phyloP scores from a whole-genome alignment of 305 asterid species.

The Euphrasia arctica region DNA sequence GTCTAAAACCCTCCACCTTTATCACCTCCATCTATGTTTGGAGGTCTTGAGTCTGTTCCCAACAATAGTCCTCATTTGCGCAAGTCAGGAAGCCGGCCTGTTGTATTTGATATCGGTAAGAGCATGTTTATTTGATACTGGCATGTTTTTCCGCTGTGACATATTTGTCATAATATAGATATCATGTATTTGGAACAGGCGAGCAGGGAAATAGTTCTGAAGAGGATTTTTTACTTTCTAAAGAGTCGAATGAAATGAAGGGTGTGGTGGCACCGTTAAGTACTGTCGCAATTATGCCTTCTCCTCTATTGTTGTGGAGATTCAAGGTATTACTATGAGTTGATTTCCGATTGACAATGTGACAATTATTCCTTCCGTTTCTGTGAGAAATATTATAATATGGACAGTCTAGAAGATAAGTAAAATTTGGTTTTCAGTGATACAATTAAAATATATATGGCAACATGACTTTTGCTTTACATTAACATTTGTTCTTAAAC shows the following conservation, averaged over 20 bases:
- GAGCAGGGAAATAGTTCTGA: conserved; percentile 53
- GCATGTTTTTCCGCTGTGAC: neutral
- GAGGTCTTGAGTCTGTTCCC: conserved; percentile 70
- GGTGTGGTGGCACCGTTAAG: conserved; percentile 55
- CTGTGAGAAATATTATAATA: conserved; percentile 6
- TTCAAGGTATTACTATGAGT: conserved; percentile 59
- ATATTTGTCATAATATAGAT: conserved; percentile 16
- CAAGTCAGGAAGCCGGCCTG: conserved; percentile 91
- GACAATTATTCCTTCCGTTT: conserved; percentile 6
- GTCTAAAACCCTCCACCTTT: conserved; percentile 20
- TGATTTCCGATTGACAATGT: conserved; percentile 20
- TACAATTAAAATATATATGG: conserved; percentile 6
- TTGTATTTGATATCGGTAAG: conserved; percentile 29
- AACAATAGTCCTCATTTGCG: conserved; percentile 79
- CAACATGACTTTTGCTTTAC: conserved; percentile 6
- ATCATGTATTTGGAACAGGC: conserved; percentile 33
- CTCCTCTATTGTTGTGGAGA: conserved; percentile 88
- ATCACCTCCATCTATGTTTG: conserved; percentile 87
- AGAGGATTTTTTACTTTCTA: conserved; percentile 48
- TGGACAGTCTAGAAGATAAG: neutral
- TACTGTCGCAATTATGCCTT: conserved; percentile 65
- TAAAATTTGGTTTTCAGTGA: conserved; percentile 15
- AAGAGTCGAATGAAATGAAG: conserved; percentile 76
- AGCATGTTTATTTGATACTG: conserved; percentile 24
- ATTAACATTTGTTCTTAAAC: neutral